Conservation (phyloP, 768 basidiomycete genomes). For the Boletus edulis region DNA sequence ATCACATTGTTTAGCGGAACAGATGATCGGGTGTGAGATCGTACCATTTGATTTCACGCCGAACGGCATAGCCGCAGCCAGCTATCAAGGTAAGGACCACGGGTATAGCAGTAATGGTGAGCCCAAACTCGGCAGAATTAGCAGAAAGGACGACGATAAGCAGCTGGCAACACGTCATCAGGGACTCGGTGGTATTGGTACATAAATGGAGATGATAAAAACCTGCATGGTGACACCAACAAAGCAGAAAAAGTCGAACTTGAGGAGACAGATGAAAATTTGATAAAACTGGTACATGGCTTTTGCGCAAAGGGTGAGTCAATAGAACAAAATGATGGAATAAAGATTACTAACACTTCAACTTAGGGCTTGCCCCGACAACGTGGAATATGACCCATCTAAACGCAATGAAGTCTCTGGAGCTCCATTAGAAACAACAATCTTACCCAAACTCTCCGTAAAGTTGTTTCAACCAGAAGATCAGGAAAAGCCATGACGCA, state of each 20-base stretch:
- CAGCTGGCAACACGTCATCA: slow-evolving; percentile 45
- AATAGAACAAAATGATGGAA: background rate
- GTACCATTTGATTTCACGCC: slow-evolving; percentile 78
- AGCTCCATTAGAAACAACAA: background rate
- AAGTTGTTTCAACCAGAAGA: slow-evolving; percentile 68
- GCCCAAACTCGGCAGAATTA: slow-evolving; percentile 72
- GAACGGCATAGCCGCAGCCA: slow-evolving; percentile 66
- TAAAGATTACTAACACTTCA: slow-evolving; percentile 60
- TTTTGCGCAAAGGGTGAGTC: slow-evolving; percentile 28
- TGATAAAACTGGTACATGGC: slow-evolving; percentile 90
- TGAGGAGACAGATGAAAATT: slow-evolving; percentile 82
- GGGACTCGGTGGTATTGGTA: background rate
- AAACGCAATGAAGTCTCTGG: slow-evolving; percentile 4
- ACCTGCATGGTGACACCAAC: slow-evolving; percentile 89
- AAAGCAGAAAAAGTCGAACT: slow-evolving; percentile 90
- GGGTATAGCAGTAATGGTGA: slow-evolving; percentile 83
- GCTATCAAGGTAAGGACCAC: slow-evolving; percentile 67
- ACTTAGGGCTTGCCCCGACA: slow-evolving; percentile 80
- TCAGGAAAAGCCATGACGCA: slow-evolving; percentile 60
- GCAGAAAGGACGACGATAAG: slow-evolving; percentile 70
- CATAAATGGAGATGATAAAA: background rate
- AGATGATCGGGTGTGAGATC: slow-evolving; percentile 15
- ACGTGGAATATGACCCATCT: slow-evolving; percentile 93
- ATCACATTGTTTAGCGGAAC: slow-evolving; percentile 1
- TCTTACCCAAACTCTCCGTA: slow-evolving; percentile 82